These are phyloP conservation scores for Tulasnella sp. DNA, from an alignment of 768 basidiomycete species.

Conservation along the genomic window DNA sequence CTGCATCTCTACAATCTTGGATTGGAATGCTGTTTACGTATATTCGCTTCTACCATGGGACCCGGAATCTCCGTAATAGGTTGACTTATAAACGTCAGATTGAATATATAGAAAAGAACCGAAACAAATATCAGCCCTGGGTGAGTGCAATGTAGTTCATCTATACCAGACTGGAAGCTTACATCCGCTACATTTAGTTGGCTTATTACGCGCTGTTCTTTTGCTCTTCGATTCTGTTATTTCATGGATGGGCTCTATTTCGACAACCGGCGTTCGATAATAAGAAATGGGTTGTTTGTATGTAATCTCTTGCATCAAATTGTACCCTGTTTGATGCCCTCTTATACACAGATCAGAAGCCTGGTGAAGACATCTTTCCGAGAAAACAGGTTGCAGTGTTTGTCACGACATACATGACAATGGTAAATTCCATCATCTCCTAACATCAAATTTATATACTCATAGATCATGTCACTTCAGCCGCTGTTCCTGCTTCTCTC, in stretches of 20 bases:
- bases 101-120: neutral
- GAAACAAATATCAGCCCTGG: constrained; percentile 8
- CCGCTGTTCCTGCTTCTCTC: constrained; percentile 17
- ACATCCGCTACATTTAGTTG: too few species aligned
- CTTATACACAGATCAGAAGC: neutral
- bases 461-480: too few species aligned
- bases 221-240: constrained; percentile 16
- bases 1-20: too few species aligned
- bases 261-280: neutral
- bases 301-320: neutral
- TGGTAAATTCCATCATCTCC: too few species aligned
- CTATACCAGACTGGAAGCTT: too few species aligned
- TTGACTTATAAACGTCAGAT: neutral
- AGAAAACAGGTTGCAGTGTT: constrained; percentile 7
- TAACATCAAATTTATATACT: too few species aligned
- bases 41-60: neutral
- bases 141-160: neutral
- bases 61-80: neutral
- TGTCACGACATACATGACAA: constrained; percentile 11
- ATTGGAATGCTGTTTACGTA: constrained; percentile 12
- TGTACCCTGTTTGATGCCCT: neutral
- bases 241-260: constrained; percentile 18
- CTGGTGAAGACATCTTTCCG: neutral
- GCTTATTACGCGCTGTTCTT: constrained; percentile 16
- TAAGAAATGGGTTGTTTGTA: neutral